These are phyloP conservation scores for Pyrus hybrid DNA, from an alignment of 331 rosid genomes.

Conservation along the genomic window DNA sequence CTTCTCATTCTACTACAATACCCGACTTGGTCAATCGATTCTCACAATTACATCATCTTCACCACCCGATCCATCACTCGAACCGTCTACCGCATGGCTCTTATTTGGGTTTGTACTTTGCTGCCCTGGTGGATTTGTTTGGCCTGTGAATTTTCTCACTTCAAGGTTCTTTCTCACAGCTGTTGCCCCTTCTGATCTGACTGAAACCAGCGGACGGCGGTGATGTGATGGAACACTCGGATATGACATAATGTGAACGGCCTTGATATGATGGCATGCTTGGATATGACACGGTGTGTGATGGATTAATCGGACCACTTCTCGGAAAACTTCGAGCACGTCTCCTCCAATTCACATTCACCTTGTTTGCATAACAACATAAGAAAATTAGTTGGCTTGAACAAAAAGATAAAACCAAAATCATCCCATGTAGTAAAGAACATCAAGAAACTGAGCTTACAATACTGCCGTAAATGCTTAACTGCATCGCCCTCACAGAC, in stretches of 20 bases:
- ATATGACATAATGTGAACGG: conserved; percentile 38
- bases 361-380: conserved; percentile 27
- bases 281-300: conserved; percentile 53
- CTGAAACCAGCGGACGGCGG: conserved; percentile 38
- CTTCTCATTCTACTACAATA: no score
- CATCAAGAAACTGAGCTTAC: conserved; percentile 31
- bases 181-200: conserved; percentile 56
- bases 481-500: conserved; percentile 76
- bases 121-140: conserved; percentile 8
- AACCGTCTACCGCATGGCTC: conserved; percentile 20
- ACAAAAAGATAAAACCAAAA: not conserved
- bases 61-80: conserved; percentile 73
- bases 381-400: not conserved
- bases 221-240: conserved; percentile 31
- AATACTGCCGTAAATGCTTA: conserved; percentile 81
- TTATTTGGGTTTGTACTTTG: conserved; percentile 17
- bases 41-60: conserved; percentile 75
- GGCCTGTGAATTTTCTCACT: conserved; percentile 20
- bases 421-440: not conserved
- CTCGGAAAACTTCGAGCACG: conserved; percentile 31
- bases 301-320: no score
- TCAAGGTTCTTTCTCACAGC: conserved; percentile 35
- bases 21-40: conserved; percentile 81
- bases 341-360: conserved; percentile 10
- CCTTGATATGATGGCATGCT: conserved; percentile 19